Evolutionary conservation across 163 green algal genomes (phyloP).

Genomic region (Scenedesmus sp.): DNA sequence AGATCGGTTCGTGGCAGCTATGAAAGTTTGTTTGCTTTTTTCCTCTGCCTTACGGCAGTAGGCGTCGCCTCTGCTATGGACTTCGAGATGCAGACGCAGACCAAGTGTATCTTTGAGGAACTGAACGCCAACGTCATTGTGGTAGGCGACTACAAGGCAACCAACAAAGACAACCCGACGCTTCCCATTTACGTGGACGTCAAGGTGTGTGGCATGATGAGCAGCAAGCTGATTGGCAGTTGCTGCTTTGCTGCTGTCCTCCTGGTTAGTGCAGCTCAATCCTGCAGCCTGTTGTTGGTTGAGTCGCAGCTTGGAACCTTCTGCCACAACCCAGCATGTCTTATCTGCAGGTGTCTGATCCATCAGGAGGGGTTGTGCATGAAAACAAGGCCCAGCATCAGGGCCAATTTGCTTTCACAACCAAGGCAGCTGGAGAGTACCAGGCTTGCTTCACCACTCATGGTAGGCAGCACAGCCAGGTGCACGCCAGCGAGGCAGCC

Average conservation of each 20-base stretch:
- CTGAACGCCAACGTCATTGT: constrained; percentile 80
- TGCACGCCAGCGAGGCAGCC: neutral
- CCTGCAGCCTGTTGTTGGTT: neutral
- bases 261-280: neutral
- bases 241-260: neutral
- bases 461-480: constrained; percentile 6
- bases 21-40: neutral
- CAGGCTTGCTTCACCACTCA: constrained; percentile 88
- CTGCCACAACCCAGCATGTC: neutral
- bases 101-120: constrained; percentile 84
- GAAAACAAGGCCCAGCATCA: constrained; percentile 65
- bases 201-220: constrained; percentile 52
- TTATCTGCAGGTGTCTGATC: constrained; percentile 75
- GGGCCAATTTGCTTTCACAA: constrained; percentile 87
- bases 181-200: constrained; percentile 62
- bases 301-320: neutral
- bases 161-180: constrained; percentile 68
- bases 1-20: neutral
- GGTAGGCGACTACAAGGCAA: constrained; percentile 73
- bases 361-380: constrained; percentile 74
- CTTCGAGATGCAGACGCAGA: constrained; percentile 78
- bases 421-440: constrained; percentile 86
- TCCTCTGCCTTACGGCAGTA: neutral
- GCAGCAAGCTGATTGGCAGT: neutral
- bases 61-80: constrained; percentile 56